Evolutionary conservation across 2,329 filamentous ascomycete species (phyloP), one percentile per base, ranked within the genome.

Genomic region (Scleromitrula shiraiana): DNA sequence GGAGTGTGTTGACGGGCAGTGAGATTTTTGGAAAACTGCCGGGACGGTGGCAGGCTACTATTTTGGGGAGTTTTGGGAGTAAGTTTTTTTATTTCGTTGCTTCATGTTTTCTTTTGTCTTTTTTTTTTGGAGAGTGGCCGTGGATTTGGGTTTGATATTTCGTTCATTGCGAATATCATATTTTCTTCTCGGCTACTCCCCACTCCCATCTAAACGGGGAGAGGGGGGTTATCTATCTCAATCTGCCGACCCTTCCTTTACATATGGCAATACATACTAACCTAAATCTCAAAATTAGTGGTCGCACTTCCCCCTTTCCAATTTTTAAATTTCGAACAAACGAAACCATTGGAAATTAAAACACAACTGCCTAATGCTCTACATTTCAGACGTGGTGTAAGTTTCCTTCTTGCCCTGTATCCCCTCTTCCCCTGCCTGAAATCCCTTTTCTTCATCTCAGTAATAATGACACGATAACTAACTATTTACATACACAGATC

Each of bases 321-420:
- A 19, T 55, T 60, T 26, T 19, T 41, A 4, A 36, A 53, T 15
- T 56, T 51, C 29, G 35, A 41, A 8, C 55, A 57, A 24, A 49
- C 52, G 5, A 41, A 53, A 14, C 53, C 62, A 5, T 29, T 62
- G 39, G 54, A 54, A 5, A 63, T 68, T 49, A 71, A 70, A 55
- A 68, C 68, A 2, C 60, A 64, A 14, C 58, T 74, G 1, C 67
- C 70, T 3, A 67, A 74, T 50, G 71, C 66, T 1, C 54, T 73
- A 20, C 71, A 74, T 56, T 74, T 73, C 57, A 66, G 69, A n/a
- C 65, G 70, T 5, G 70, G 68, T 0, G 58, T 65, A 41, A 41
- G 53, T 46, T 17, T n/a, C 7, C 41, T 7, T 10, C 19, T 23
- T 20, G 20, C 24, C 22, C 5, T 23, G 4, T 4, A 10, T 5